Conservation (phyloP, 1,284 basidiomycete genomes). For the Pterulicium gracile region DNA sequence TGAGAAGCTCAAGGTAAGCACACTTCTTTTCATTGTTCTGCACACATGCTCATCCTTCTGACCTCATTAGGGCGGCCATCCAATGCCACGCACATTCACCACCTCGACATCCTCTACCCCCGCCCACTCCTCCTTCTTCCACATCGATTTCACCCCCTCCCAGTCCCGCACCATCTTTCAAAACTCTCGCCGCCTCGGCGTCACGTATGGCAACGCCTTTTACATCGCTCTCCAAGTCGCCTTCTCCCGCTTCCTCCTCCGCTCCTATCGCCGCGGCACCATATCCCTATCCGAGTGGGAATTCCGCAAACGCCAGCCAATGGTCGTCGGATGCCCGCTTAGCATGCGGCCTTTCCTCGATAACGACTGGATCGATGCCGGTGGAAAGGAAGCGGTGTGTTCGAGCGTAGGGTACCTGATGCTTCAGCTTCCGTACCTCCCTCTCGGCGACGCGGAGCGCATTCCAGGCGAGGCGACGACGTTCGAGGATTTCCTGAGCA, state of each 20-base stretch:
- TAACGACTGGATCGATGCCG: slow-evolving; percentile 32
- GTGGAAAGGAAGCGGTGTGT: slow-evolving; percentile 33
- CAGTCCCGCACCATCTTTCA: slow-evolving; percentile 19
- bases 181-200: slow-evolving; percentile 27
- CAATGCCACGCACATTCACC: slow-evolving; percentile 32
- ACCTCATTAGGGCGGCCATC: slow-evolving; percentile 44
- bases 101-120: slow-evolving; percentile 24
- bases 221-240: slow-evolving; percentile 44
- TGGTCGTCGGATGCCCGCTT: slow-evolving; percentile 35
- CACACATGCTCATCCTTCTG: slow-evolving; percentile 6
- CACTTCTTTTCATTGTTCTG: too few species aligned
- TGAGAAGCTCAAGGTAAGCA: slow-evolving; percentile 23
- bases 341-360: slow-evolving; percentile 44
- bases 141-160: slow-evolving; percentile 11
- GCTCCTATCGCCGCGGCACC: slow-evolving; percentile 33
- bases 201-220: slow-evolving; percentile 43
- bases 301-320: slow-evolving; percentile 37
- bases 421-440: slow-evolving; percentile 39
- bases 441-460: slow-evolving; percentile 24
- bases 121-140: slow-evolving; percentile 26
- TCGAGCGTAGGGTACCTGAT: slow-evolving; percentile 33
- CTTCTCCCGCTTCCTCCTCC: slow-evolving; percentile 38
- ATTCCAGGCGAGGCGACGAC: slow-evolving; percentile 26
- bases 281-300: slow-evolving; percentile 43
- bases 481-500: slow-evolving; percentile 30